These are phyloP conservation scores for Boechera retrofracta DNA, from an alignment of 345 rosid species.

Conservation along the genomic window DNA sequence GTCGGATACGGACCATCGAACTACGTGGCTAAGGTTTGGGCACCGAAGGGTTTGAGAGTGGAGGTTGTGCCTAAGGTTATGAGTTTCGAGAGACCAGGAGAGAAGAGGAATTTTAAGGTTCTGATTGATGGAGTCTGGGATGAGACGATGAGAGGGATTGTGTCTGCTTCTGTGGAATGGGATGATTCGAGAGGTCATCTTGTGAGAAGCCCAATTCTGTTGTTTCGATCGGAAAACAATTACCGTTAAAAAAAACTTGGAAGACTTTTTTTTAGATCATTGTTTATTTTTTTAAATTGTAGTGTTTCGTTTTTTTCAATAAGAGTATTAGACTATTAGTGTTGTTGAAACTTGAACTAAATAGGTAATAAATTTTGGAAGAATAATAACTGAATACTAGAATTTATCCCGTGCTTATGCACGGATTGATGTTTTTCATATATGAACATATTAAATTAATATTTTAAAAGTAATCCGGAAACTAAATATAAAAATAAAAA, in stretches of 20 bases:
- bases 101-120: slow-evolving; percentile 60
- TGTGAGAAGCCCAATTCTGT: slow-evolving; percentile 64
- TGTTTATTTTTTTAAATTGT: neutral
- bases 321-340: neutral
- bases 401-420: no score
- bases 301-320: neutral
- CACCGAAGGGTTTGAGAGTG: slow-evolving; percentile 57
- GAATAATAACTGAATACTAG: neutral
- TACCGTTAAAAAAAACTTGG: neutral
- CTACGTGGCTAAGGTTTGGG: slow-evolving; percentile 57
- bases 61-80: slow-evolving; percentile 58
- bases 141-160: slow-evolving; percentile 28
- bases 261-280: neutral
- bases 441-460: no score
- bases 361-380: neutral
- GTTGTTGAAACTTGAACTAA: neutral
- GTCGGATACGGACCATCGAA: slow-evolving; percentile 55
- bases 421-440: no score
- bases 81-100: slow-evolving; percentile 45
- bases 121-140: slow-evolving; percentile 52
- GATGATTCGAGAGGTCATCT: slow-evolving; percentile 55
- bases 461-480: no score
- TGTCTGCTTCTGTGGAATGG: slow-evolving; percentile 70
- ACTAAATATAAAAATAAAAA: no score
- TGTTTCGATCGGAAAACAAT: slow-evolving; percentile 37